A percentile compares a stretch with the other conserved stretches of the same genome.
phyloP scores from a whole-genome alignment of 371 early-diverging fungal species.

The Mortierella sp. region DNA sequence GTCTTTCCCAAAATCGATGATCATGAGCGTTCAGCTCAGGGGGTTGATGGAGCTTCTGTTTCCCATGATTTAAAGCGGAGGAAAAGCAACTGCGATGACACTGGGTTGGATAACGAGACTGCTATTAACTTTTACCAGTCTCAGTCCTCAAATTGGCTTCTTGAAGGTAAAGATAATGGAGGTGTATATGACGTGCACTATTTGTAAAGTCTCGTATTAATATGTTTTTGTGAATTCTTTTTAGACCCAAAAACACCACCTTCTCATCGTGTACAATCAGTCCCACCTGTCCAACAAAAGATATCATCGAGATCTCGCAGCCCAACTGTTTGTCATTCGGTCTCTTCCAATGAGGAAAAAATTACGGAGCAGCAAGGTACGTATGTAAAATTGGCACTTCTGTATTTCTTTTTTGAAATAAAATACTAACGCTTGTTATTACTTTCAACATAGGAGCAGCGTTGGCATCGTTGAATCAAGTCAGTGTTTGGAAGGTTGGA shows the following conservation, averaged over 20 bases:
- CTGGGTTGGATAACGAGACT: not conserved
- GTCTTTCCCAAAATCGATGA: not conserved
- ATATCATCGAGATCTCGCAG: not conserved
- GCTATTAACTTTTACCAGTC: not conserved
- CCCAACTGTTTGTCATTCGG: not conserved
- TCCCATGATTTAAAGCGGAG: not conserved
- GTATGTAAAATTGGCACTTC: not conserved
- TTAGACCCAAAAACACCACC: not conserved
- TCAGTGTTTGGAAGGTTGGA: constrained; percentile 2
- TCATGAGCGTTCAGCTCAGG: not conserved
- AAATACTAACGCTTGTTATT: too few relatives aligned
- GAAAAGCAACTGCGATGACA: not conserved
- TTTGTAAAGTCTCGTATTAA: too few relatives aligned
- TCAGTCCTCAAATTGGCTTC: not conserved
- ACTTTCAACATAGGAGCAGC: not conserved
- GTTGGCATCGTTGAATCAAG: constrained; percentile 9
- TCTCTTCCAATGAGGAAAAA: not conserved
- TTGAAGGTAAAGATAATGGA: not conserved
- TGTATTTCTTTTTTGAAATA: too few relatives aligned
- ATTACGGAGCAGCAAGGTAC: not conserved
- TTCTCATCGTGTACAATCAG: not conserved
- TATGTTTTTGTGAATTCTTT: not conserved
- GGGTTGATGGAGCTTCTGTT: not conserved
- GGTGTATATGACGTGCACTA: not conserved
- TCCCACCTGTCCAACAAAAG: too few relatives aligned